Conservation (phyloP, 495 filamentous ascomycete species). For the Corynascus novoguineensis region DNA sequence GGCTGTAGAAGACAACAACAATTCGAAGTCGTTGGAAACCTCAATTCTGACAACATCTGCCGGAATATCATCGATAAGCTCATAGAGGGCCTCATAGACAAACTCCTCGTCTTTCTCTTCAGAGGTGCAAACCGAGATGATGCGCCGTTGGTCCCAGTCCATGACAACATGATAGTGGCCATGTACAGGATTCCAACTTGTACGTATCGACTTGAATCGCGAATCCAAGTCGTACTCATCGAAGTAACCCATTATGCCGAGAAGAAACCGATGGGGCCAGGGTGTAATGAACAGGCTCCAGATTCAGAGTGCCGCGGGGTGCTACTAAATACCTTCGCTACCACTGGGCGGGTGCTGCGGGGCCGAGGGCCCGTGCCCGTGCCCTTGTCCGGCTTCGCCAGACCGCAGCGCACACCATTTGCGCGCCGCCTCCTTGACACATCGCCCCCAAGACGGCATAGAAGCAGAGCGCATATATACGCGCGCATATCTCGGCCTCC, state of each 20-base stretch:
- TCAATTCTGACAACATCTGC: background rate
- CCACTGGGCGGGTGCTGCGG: too few species aligned
- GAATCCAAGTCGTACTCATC: background rate
- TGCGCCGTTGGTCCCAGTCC: background rate
- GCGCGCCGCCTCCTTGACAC: too few species aligned
- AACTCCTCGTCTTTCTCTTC: conserved; percentile 2
- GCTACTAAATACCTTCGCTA: too few species aligned
- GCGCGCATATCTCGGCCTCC: too few species aligned
- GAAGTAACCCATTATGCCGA: background rate
- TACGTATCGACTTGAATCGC: background rate
- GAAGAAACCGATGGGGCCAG: background rate
- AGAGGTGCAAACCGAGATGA: background rate
- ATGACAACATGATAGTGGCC: background rate
- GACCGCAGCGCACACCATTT: too few species aligned
- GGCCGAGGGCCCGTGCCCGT: too few species aligned
- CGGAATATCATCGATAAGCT: conserved; percentile 1
- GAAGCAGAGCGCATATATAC: too few species aligned
- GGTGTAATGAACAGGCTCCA: background rate
- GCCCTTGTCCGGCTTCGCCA: too few species aligned
- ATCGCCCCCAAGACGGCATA: too few species aligned
- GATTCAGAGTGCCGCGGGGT: background rate
- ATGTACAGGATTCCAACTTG: background rate
- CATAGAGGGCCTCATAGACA: background rate
- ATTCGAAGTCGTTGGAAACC: background rate
- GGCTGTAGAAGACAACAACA: background rate